phyloP scores from a whole-genome alignment of 495 filamentous ascomycete species.

The Annulohypoxylon maeteangense region DNA sequence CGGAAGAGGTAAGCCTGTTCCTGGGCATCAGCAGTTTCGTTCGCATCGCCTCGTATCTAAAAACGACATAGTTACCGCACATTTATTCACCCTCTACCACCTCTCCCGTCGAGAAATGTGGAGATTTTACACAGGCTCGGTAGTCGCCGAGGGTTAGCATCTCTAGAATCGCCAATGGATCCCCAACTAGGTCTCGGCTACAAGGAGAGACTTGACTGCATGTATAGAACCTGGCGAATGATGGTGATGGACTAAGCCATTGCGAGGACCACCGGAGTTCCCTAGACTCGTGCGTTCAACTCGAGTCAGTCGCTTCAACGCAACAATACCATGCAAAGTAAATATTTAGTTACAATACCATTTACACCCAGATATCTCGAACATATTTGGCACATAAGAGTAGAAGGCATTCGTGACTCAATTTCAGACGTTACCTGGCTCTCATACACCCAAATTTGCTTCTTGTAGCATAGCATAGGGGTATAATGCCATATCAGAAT shows the following conservation, averaged over 20 bases:
- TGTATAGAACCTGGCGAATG: not conserved
- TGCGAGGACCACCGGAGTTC: not conserved
- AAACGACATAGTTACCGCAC: no score
- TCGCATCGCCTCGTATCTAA: no score
- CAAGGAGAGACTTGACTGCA: not conserved
- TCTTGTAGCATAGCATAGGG: constrained; percentile 22
- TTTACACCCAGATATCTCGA: not conserved
- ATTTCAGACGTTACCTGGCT: not conserved
- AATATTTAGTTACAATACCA: no score
- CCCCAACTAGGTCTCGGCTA: not conserved
- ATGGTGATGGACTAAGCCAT: not conserved
- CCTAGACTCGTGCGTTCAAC: no score
- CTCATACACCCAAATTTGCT: not conserved
- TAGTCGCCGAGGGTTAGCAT: not conserved
- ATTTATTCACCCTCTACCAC: no score
- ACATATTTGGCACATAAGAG: not conserved
- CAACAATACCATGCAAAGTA: no score
- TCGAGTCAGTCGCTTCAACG: not conserved
- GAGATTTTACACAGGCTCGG: not conserved
- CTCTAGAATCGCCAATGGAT: not conserved
- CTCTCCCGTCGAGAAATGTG: no score
- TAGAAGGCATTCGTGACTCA: not conserved
- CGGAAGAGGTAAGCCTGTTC: not conserved
- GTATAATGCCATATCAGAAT: constrained; percentile 27
- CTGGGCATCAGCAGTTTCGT: not conserved